A percentile compares a stretch with the other conserved stretches of the same genome.
These are phyloP conservation scores for Chaetoceros tenuissimus DNA, from an alignment of 108 stramenopile species.

Conservation along the genomic window DNA sequence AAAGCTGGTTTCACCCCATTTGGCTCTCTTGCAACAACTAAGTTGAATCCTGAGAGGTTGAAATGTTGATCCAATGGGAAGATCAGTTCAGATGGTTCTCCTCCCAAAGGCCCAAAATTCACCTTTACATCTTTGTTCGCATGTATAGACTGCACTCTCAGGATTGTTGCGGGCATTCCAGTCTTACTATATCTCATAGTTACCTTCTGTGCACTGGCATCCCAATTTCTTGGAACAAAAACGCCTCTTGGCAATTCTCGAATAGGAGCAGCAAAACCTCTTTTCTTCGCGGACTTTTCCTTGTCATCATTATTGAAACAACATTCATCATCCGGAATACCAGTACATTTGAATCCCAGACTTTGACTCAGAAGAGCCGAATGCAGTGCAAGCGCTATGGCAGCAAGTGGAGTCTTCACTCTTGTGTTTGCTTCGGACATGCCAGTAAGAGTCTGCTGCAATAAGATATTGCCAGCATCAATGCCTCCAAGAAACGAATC, in stretches of 20 bases:
- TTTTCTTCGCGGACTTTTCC: not conserved
- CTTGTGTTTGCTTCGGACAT: constrained; percentile 32
- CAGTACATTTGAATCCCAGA: constrained; percentile 53
- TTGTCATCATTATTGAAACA: constrained; percentile 8
- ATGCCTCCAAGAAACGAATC: constrained; percentile 11
- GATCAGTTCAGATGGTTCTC: constrained; percentile 12
- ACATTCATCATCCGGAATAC: constrained; percentile 26
- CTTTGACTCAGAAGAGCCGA: constrained; percentile 36
- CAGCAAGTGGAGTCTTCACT: constrained; percentile 49
- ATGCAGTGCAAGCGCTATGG: constrained; percentile 57
- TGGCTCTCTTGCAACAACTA: constrained; percentile 14
- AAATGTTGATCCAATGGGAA: constrained; percentile 48
- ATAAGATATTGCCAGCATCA: constrained; percentile 23
- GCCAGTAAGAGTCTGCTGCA: constrained; percentile 30
- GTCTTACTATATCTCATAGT: constrained; percentile 44
- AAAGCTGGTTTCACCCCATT: constrained; percentile 33
- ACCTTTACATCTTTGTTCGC: constrained; percentile 5
- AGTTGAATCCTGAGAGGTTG: constrained; percentile 55
- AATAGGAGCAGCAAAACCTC: constrained; percentile 71
- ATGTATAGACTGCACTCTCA: constrained; percentile 13
- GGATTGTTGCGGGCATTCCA: constrained; percentile 26
- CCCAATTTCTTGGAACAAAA: constrained; percentile 64
- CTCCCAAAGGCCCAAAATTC: constrained; percentile 13
- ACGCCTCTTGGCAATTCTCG: constrained; percentile 48
- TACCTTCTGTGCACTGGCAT: constrained; percentile 12